phyloP scores from a whole-genome alignment of 768 basidiomycete species.

The Lenzites betulinus region DNA sequence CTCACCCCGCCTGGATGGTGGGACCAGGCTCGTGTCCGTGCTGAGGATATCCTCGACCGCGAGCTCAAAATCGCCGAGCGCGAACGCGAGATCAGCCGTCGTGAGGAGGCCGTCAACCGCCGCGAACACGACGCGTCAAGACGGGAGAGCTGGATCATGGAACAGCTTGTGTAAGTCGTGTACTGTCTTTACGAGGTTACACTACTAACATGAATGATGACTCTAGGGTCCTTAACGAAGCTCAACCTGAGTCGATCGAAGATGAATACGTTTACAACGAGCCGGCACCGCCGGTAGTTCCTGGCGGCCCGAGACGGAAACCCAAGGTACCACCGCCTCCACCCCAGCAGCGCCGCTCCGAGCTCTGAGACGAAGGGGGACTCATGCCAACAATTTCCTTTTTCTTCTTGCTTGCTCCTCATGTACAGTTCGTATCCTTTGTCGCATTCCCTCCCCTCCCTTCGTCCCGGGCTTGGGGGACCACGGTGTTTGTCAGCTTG shows the following conservation, averaged over 20 bases:
- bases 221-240: constrained; percentile 61
- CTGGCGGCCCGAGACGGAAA: constrained; percentile 64
- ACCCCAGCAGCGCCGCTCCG: constrained; percentile 73
- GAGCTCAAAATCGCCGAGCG: constrained; percentile 85
- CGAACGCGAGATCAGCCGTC: constrained; percentile 83
- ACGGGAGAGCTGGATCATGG: constrained; percentile 91
- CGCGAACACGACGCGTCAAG: constrained; percentile 86
- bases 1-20: constrained; percentile 81
- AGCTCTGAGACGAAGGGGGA: constrained; percentile 95
- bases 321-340: constrained; percentile 86
- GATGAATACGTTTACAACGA: constrained; percentile 72
- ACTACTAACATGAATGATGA: neutral
- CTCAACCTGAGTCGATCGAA: constrained; percentile 63
- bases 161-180: constrained; percentile 76
- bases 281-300: constrained; percentile 45
- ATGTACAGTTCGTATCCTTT: constrained; percentile 64
- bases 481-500: constrained; percentile 63
- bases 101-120: constrained; percentile 83
- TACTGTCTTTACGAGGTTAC: neutral
- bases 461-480: constrained; percentile 93
- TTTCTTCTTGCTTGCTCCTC: constrained; percentile 33
- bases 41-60: constrained; percentile 81
- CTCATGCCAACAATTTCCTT: constrained; percentile 43
- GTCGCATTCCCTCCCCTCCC: constrained; percentile 64
- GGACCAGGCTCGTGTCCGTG: constrained; percentile 63